Conservation (phyloP, 306 rosid genomes). For the Citrullus colocynthis region DNA sequence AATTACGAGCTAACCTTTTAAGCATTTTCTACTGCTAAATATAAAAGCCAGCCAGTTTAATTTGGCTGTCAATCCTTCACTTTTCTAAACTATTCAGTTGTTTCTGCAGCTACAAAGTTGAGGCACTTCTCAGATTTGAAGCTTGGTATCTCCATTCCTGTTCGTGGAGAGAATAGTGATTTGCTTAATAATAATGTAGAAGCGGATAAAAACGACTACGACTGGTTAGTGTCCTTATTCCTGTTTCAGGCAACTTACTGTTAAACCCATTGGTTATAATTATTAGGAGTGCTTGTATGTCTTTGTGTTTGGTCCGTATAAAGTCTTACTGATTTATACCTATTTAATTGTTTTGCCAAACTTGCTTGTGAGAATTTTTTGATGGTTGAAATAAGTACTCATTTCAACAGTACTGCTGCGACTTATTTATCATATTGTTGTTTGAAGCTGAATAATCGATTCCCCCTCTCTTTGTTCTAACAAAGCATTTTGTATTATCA, state of each 20-base stretch:
- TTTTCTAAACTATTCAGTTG: constrained; percentile 12
- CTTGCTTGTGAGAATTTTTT: background rate
- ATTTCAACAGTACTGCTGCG: background rate
- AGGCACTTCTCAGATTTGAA: constrained; percentile 54
- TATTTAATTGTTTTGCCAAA: background rate
- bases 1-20: constrained; percentile 19
- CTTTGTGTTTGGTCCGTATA: background rate
- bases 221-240: constrained; percentile 45
- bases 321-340: background rate
- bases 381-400: background rate
- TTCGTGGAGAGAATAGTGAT: constrained; percentile 54
- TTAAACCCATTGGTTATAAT: background rate
- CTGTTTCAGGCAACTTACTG: background rate
- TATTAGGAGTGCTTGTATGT: background rate
- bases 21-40: background rate
- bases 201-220: constrained; percentile 70
- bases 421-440: background rate
- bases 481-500: constrained; percentile 4
- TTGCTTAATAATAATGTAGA: constrained; percentile 55
- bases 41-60: background rate
- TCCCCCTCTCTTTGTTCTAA: constrained; percentile 14
- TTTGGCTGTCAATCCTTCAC: constrained; percentile 14
- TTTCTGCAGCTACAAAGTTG: constrained; percentile 48
- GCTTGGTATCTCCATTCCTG: constrained; percentile 55
- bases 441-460: constrained; percentile 1